These are phyloP conservation scores for Chenopodium suecicum DNA, from an alignment of 148 eudicot genomes.

Conservation along the genomic window DNA sequence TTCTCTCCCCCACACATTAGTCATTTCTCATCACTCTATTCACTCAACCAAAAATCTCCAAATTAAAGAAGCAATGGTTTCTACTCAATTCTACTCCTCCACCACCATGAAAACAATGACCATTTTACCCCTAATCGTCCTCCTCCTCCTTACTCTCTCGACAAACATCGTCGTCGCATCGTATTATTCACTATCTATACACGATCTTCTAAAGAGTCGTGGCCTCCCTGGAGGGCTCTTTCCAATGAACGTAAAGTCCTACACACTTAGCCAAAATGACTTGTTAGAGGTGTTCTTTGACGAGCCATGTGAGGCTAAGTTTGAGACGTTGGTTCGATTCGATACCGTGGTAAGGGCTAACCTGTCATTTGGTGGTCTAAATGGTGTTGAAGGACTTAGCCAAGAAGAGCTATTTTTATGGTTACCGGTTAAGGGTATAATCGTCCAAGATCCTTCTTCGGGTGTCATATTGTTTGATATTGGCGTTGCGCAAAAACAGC, in stretches of 20 bases:
- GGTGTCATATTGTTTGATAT: slow-evolving; percentile 67
- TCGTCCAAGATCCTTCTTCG: slow-evolving; percentile 60
- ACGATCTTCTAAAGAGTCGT: slow-evolving; percentile 52
- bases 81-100: neutral
- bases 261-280: slow-evolving; percentile 38
- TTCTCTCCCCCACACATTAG: slow-evolving; percentile 2
- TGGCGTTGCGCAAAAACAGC: slow-evolving; percentile 60
- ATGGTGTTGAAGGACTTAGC: slow-evolving; percentile 62
- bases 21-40: slow-evolving; percentile 1
- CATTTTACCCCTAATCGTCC: slow-evolving; percentile 2
- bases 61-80: neutral
- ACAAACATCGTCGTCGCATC: neutral
- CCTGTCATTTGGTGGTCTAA: slow-evolving; percentile 64
- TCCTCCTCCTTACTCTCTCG: neutral
- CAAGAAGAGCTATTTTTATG: slow-evolving; percentile 75
- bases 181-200: slow-evolving; percentile 37
- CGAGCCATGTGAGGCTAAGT: slow-evolving; percentile 57
- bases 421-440: slow-evolving; percentile 69
- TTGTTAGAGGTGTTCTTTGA: slow-evolving; percentile 50
- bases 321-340: slow-evolving; percentile 56
- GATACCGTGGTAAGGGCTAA: slow-evolving; percentile 66
- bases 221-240: slow-evolving; percentile 76
- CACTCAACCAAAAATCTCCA: slow-evolving; percentile 8
- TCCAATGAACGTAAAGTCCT: slow-evolving; percentile 53
- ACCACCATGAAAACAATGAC: neutral